Evolutionary conservation across 805 yeast species (phyloP), one percentile per base, ranked within the genome.

Genomic region (Saccharomyces eubayanus): DNA sequence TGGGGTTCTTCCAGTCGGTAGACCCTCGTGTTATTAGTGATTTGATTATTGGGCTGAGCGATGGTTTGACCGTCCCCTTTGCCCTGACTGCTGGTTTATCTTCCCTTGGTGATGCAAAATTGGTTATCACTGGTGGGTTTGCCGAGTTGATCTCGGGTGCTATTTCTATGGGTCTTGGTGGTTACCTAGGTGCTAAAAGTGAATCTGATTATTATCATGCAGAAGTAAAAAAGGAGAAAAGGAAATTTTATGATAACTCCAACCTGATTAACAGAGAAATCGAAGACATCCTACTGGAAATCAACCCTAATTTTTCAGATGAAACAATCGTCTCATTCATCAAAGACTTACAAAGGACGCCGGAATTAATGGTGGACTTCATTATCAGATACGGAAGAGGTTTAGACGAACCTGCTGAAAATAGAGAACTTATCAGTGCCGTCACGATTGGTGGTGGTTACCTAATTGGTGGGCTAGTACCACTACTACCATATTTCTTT

Each of bases 131-230:
- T 28, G 99, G 98, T 77, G 99, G 98, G 27, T 81, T 92, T 79
- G 98, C 98, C 9, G 99, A 92, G 74, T 81, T 92, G 61, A 95
- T 92, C 3, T 87, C 96, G 5, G 99, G 99, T 49, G 96, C 98
- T 47, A 91, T 92, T 51, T 87, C 96, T 29, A 92, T 92, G 99
- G 98, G 99, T 8, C 80, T 92, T 53, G 99, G 99, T 55, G 99
- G 99, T 30, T 92, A 81, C 70, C 76, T 92, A 53, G 99, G 98
- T 30, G 99, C 99, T 46, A 86, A 85, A 69, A 83, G 91, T 12
- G 99, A 92, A 73, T 73, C 77, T 27, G 92, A 87, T 66, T 87
- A 82, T 69, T 87, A 85, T 68, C 75, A 77, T 51, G 78, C 85
- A 21, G 89, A 85, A 68, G 91, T 86, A 47, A 81, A 79, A 60